phyloP scores from a whole-genome alignment of 768 basidiomycete genomes.

The Tulasnella sp. region DNA sequence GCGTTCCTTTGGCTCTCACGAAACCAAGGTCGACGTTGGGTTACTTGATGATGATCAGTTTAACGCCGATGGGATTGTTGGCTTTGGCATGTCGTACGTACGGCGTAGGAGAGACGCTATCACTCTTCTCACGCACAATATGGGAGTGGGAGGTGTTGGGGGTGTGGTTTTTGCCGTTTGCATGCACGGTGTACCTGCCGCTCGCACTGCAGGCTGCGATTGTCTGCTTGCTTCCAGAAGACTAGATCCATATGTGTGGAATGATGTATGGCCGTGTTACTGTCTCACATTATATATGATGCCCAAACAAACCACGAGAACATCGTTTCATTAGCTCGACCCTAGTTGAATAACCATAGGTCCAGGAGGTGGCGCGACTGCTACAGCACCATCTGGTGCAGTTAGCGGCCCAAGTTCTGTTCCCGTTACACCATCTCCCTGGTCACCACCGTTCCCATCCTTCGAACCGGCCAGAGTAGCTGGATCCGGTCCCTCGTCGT shows the following conservation, averaged over 20 bases:
- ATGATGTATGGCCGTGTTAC: too few relatives aligned
- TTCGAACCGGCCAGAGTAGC: neutral
- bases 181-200: conserved; percentile 69
- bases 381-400: neutral
- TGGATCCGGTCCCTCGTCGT: conserved; percentile 24
- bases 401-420: neutral
- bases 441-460: neutral
- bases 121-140: conserved; percentile 39
- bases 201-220: conserved; percentile 61
- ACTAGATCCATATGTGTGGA: too few relatives aligned
- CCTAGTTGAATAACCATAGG: neutral
- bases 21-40: conserved; percentile 17
- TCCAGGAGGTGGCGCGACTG: neutral
- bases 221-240: conserved; percentile 21
- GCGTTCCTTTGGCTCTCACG: conserved; percentile 46
- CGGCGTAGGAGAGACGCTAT: conserved; percentile 37
- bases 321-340: neutral
- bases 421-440: neutral
- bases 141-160: conserved; percentile 73
- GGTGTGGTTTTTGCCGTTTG: conserved; percentile 75
- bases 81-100: conserved; percentile 38
- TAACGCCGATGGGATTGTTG: conserved; percentile 19
- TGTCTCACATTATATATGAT: too few relatives aligned
- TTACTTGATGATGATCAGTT: conserved; percentile 13
- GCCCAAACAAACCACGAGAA: too few relatives aligned